These are phyloP conservation scores for Neurospora sp. DNA, from an alignment of 495 filamentous ascomycete genomes.

Conservation along the genomic window DNA sequence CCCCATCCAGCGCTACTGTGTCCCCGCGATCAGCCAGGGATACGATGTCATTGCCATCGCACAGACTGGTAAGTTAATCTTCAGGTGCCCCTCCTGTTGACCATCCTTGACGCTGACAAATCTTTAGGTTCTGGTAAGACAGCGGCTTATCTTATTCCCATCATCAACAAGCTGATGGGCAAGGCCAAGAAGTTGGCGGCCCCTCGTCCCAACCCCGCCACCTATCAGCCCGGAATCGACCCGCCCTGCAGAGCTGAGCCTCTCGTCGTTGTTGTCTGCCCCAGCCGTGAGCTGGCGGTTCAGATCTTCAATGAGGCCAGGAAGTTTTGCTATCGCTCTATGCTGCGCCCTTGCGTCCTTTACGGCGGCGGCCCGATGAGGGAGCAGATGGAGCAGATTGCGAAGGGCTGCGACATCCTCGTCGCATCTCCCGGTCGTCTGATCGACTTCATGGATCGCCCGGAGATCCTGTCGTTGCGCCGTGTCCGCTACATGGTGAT, in stretches of 20 bases:
- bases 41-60: constrained; percentile 79
- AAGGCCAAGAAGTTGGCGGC: constrained; percentile 79
- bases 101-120: constrained; percentile 1
- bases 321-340: not conserved
- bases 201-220: constrained; percentile 52
- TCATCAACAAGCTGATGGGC: constrained; percentile 84
- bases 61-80: constrained; percentile 66
- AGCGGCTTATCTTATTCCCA: constrained; percentile 81
- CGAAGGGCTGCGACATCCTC: constrained; percentile 78
- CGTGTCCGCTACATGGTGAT: constrained; percentile 79
- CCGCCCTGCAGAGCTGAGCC: constrained; percentile 62
- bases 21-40: constrained; percentile 63
- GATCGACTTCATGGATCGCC: constrained; percentile 65
- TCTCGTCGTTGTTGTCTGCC: constrained; percentile 73
- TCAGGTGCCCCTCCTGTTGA: not conserved
- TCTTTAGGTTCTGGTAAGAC: constrained; percentile 85
- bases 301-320: constrained; percentile 62
- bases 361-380: constrained; percentile 71
- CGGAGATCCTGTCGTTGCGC: constrained; percentile 54
- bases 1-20: constrained; percentile 72
- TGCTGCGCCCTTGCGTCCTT: constrained; percentile 61
- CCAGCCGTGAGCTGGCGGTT: constrained; percentile 78
- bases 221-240: constrained; percentile 30
- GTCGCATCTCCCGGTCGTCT: constrained; percentile 84
- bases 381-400: constrained; percentile 60